Percentiles rank a stretch among this genome's conserved stretches.
phyloP scores from a whole-genome alignment of 75 land plant genomes.

The Sequoia sempervirens region DNA sequence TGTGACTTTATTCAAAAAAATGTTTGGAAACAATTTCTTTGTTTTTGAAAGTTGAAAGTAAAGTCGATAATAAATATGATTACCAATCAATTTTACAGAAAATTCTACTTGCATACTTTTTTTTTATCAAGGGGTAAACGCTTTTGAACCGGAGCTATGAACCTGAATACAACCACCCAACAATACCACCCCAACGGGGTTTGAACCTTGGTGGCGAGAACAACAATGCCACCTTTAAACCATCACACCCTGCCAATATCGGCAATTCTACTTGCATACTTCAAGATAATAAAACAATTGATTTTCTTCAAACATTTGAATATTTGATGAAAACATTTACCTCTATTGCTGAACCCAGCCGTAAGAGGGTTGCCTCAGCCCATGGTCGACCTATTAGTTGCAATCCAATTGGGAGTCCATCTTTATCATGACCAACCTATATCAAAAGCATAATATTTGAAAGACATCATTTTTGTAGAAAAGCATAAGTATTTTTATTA shows the following conservation, averaged over 20 bases:
- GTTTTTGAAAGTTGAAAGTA: no score
- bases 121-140: no score
- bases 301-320: neutral
- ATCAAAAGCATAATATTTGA: slow-evolving; percentile 1
- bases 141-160: no score
- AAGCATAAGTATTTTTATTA: no score
- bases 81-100: neutral
- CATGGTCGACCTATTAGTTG: slow-evolving; percentile 82
- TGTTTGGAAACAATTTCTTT: neutral
- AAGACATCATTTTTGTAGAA: neutral
- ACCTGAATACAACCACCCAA: no score
- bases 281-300: neutral
- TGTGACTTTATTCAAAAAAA: neutral
- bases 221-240: no score
- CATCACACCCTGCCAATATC: no score
- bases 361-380: slow-evolving; percentile 68
- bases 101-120: no score
- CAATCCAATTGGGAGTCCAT: slow-evolving; percentile 78
- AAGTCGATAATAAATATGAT: no score
- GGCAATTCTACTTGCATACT: neutral
- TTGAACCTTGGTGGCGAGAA: no score
- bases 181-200: no score
- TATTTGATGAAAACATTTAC: slow-evolving; percentile 15
- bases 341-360: slow-evolving; percentile 67
- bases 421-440: slow-evolving; percentile 73